A percentile compares a stretch with the other conserved stretches of the same genome.
Evolutionary conservation across 805 yeast genomes (phyloP).

Genomic region (Torulaspora delbrueckii): DNA sequence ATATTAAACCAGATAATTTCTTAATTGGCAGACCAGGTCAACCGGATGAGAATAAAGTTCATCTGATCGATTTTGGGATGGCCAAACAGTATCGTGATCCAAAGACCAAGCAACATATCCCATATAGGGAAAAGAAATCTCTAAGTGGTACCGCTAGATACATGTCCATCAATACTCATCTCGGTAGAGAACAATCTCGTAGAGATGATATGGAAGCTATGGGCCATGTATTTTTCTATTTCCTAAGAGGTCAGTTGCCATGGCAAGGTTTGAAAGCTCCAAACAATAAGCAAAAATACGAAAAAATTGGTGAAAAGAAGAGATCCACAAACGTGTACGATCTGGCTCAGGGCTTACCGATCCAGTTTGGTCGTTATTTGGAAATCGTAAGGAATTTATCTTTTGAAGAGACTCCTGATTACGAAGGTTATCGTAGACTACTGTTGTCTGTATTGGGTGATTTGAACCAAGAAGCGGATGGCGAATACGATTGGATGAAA

Average conservation of each 20-base stretch:
- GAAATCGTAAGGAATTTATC: constrained; percentile 81
- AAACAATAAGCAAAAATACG: constrained; percentile 95
- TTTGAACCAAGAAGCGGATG: constrained; percentile 69
- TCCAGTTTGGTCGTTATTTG: constrained; percentile 88
- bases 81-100: constrained; percentile 98
- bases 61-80: constrained; percentile 97
- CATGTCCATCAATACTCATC: constrained; percentile 95
- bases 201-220: constrained; percentile 94
- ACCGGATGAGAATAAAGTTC: constrained; percentile 77
- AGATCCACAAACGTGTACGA: constrained; percentile 83
- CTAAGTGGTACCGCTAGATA: constrained; percentile 97
- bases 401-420: constrained; percentile 93
- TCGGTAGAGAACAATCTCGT: constrained; percentile 95
- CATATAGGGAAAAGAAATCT: constrained; percentile 93
- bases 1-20: constrained; percentile 96
- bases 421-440: constrained; percentile 74
- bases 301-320: constrained; percentile 94
- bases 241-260: constrained; percentile 88
- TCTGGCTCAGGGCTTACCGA: constrained; percentile 82
- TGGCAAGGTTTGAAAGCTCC: constrained; percentile 99
- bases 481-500: constrained; percentile 97
- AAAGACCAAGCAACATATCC: constrained; percentile 89
- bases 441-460: constrained; percentile 74
- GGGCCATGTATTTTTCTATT: constrained; percentile 95
- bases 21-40: constrained; percentile 85